Evolutionary conservation across 352 stramenopile genomes (phyloP).

Genomic region (Phytophthora rubi): DNA sequence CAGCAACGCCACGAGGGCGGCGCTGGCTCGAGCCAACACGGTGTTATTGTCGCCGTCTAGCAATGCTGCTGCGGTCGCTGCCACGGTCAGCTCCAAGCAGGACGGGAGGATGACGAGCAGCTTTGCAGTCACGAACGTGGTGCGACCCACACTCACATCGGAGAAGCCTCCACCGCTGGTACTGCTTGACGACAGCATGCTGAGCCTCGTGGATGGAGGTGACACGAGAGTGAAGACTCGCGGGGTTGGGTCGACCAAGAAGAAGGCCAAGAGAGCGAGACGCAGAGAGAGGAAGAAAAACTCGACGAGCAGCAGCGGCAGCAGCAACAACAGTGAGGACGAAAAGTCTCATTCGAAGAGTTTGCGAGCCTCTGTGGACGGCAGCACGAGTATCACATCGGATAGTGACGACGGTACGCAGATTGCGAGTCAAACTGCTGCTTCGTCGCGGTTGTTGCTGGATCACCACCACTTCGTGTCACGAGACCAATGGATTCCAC

Average conservation of each 20-base stretch:
- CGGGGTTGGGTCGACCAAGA: conserved; percentile 14
- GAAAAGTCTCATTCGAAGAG: conserved; percentile 7
- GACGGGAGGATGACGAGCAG: conserved; percentile 4
- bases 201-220: conserved; percentile 23
- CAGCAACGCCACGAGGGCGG: conserved; percentile 5
- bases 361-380: not conserved
- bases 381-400: conserved; percentile 12
- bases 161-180: conserved; percentile 29
- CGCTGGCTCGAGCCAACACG: conserved; percentile 15
- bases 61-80: conserved; percentile 22
- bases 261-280: conserved; percentile 32
- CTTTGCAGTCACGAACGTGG: not conserved
- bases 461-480: conserved; percentile 71
- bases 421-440: conserved; percentile 2
- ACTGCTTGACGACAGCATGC: conserved; percentile 37
- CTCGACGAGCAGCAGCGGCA: conserved; percentile 7
- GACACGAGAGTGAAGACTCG: not conserved
- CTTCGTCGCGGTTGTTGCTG: conserved; percentile 46
- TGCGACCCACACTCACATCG: conserved; percentile 3
- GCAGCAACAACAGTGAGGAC: conserved; percentile 37
- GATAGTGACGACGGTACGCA: conserved; percentile 23
- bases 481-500: conserved; percentile 60
- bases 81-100: conserved; percentile 17
- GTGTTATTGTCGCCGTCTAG: conserved; percentile 39
- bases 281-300: conserved; percentile 22